Evolutionary conservation across 805 yeast species (phyloP).

Genomic region (Nakazawaea pomicola): DNA sequence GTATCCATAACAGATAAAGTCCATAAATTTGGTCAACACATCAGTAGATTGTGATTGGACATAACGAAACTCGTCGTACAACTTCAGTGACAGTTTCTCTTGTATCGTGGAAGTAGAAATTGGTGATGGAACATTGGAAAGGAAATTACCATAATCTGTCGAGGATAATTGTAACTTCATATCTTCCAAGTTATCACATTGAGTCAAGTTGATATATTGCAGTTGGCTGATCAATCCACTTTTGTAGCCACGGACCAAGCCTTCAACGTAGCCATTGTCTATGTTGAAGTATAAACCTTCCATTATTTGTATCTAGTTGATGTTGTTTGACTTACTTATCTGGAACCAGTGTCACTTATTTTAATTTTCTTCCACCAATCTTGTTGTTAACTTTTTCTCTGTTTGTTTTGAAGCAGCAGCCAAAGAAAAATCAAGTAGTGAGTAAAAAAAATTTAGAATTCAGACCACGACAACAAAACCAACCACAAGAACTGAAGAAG

Average conservation of each 20-base stretch:
- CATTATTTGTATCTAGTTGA: conserved; percentile 41
- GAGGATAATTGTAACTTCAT: conserved; percentile 90
- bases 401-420: neutral
- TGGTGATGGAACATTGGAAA: conserved; percentile 78
- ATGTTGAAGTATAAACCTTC: conserved; percentile 92
- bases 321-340: neutral
- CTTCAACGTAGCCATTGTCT: conserved; percentile 88
- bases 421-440: neutral
- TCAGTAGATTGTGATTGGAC: conserved; percentile 80
- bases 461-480: neutral
- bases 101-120: conserved; percentile 85
- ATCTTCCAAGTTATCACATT: conserved; percentile 93
- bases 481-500: neutral
- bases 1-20: conserved; percentile 90
- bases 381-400: neutral
- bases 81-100: conserved; percentile 65
- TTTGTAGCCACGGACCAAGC: conserved; percentile 90
- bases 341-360: neutral
- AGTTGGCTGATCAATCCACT: conserved; percentile 70
- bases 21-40: conserved; percentile 77
- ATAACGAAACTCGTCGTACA: conserved; percentile 81
- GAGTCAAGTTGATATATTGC: conserved; percentile 89
- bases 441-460: neutral
- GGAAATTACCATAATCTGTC: conserved; percentile 91
- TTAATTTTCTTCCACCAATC: neutral